Evolutionary conservation across 805 yeast species (phyloP).

Genomic region (Myxozyma monticola): DNA sequence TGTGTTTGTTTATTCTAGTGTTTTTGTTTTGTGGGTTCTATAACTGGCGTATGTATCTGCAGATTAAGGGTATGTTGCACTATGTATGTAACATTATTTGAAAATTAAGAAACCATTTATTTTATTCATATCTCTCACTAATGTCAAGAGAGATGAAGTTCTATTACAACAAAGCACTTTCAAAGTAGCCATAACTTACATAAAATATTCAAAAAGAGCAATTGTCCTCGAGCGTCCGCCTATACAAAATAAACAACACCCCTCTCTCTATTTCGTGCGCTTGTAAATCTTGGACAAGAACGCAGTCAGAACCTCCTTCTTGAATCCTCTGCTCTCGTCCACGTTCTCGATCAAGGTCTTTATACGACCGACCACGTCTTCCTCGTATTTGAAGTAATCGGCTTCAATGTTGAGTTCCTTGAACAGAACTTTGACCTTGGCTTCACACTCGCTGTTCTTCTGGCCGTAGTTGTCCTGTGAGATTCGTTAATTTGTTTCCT

Average conservation of each 20-base stretch:
- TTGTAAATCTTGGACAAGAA: constrained; percentile 91
- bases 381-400: constrained; percentile 80
- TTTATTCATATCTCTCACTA: too few species aligned
- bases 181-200: too few species aligned
- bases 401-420: constrained; percentile 68
- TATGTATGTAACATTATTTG: too few species aligned
- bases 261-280: constrained; percentile 72
- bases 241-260: neutral
- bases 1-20: too few species aligned
- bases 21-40: too few species aligned
- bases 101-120: too few species aligned
- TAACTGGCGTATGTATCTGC: too few species aligned
- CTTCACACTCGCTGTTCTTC: constrained; percentile 70
- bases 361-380: constrained; percentile 64
- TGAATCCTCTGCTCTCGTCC: constrained; percentile 94
- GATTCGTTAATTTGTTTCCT: neutral
- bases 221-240: too few species aligned
- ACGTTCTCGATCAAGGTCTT: constrained; percentile 61
- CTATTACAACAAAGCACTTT: too few species aligned
- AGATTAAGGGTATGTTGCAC: too few species aligned
- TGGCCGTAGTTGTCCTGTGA: constrained; percentile 71
- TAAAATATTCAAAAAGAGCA: too few species aligned
- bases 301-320: constrained; percentile 75
- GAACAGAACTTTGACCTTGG: constrained; percentile 69
- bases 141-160: too few species aligned